These are phyloP conservation scores for Penicillium nucicola DNA, from an alignment of 495 filamentous ascomycete genomes.

Conservation along the genomic window DNA sequence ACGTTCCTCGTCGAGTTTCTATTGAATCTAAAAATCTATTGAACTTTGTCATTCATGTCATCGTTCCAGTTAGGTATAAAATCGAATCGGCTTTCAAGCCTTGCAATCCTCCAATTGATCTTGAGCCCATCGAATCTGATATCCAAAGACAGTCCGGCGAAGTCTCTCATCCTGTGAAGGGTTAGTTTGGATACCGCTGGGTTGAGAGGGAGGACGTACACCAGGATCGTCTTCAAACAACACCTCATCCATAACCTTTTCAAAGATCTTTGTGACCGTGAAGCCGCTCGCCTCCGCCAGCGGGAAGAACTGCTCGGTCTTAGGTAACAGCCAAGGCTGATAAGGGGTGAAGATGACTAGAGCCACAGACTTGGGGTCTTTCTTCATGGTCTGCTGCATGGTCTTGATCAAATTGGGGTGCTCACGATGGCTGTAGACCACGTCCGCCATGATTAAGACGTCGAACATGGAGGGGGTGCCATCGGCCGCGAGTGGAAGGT, in stretches of 20 bases:
- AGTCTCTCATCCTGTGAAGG: constrained; percentile 59
- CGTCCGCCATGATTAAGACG: constrained; percentile 77
- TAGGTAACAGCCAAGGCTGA: constrained; percentile 80
- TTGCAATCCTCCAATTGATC: constrained; percentile 23
- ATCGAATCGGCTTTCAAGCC: constrained; percentile 14
- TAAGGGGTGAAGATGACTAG: constrained; percentile 93
- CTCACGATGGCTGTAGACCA: constrained; percentile 86
- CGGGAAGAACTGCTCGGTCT: constrained; percentile 85
- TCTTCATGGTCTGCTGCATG: constrained; percentile 59
- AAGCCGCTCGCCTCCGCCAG: constrained; percentile 65
- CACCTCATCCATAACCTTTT: constrained; percentile 75
- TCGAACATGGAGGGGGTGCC: constrained; percentile 56
- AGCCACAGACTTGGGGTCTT: constrained; percentile 54
- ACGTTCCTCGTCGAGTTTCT: neutral
- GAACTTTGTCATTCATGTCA: constrained; percentile 13
- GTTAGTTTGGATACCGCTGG: constrained; percentile 6
- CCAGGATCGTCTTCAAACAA: constrained; percentile 88
- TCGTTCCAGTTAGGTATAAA: constrained; percentile 22
- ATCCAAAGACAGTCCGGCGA: constrained; percentile 78
- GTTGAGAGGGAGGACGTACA: constrained; percentile 34
- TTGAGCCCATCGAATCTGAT: constrained; percentile 51
- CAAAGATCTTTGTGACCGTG: constrained; percentile 69
- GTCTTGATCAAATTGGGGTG: constrained; percentile 72
- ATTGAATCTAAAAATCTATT: constrained; percentile 3
- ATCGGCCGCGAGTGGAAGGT: constrained; percentile 34